Conservation (phyloP, 140 eudicot genomes). For the Ambrosia hybrid region DNA sequence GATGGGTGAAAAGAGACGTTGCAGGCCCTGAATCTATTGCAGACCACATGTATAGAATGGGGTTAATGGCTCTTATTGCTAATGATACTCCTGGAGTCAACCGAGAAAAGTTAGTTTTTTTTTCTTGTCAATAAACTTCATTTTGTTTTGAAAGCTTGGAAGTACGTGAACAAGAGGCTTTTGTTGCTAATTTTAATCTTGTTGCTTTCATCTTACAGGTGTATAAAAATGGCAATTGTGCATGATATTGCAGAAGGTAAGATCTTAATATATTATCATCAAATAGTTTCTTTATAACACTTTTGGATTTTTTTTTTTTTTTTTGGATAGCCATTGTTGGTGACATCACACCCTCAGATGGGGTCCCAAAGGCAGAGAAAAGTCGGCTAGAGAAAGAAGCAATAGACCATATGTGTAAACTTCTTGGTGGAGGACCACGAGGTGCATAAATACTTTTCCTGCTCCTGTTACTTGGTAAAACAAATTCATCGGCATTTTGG, state of each 20-base stretch:
- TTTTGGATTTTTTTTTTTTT: slow-evolving; percentile 4
- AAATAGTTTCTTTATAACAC: neutral
- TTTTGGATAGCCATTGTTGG: slow-evolving; percentile 85
- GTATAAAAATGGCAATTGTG: slow-evolving; percentile 94
- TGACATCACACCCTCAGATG: slow-evolving; percentile 91
- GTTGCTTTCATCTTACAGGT: slow-evolving; percentile 54
- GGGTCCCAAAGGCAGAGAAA: slow-evolving; percentile 83
- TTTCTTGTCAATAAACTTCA: neutral
- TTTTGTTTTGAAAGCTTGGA: neutral
- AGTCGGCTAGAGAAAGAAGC: slow-evolving; percentile 89
- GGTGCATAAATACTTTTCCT: slow-evolving; percentile 43
- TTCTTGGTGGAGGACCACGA: slow-evolving; percentile 89
- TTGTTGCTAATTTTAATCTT: slow-evolving; percentile 3
- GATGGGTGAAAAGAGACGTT: slow-evolving; percentile 83
- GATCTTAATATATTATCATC: neutral
- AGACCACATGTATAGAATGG: slow-evolving; percentile 98
- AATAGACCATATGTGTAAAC: slow-evolving; percentile 75
- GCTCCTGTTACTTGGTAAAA: slow-evolving; percentile 1
- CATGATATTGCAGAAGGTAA: slow-evolving; percentile 98
- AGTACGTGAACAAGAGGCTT: neutral
- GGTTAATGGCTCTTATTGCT: slow-evolving; percentile 85
- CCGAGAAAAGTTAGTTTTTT: slow-evolving; percentile 73
- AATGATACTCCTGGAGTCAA: slow-evolving; percentile 82
- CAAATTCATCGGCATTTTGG: slow-evolving; percentile 5
- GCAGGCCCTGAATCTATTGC: slow-evolving; percentile 86